Evolutionary conservation across 1,284 basidiomycete species (phyloP), one percentile per base, ranked within the genome.

Genomic region (Peniophora sp.): DNA sequence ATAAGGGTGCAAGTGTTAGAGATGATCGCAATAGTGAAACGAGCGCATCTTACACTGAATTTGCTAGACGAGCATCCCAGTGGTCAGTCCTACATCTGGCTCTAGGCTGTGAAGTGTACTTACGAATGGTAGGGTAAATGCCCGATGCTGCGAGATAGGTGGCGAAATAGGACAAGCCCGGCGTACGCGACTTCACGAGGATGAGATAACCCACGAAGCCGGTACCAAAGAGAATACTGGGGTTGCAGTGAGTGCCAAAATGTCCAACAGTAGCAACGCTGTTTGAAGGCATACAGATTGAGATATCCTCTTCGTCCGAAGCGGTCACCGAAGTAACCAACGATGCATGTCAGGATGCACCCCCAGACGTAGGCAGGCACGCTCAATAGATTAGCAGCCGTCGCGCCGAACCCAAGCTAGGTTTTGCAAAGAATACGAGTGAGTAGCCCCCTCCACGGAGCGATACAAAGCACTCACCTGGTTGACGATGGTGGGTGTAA

Each of bases 401-500:
- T 78, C 12, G 77, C 75, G 44, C 67, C 60, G 66, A 66, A 76
- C 1, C 75, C 75, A 64, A 51, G 43, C 48, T 52, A 22, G n/a
- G 15, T 10, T 36, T 36, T n/a, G n/a, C 8, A 49, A 44, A 20
- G 49, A 24, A 17, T 5, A 45, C 8, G 24, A 24, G 34, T 23
- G 17, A 12, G 35, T 24, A n/a, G n/a, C n/a, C n/a, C n/a, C n/a
- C n/a, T n/a, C n/a, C n/a, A n/a, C n/a, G n/a, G 27, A 64, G 64
- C 24, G 62, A 63, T 58, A 68, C 45, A 24, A 24, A 17, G 14
- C 36, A 55, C 64, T 23, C 43, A 75, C 70, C 62, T 77, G 63
- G 47, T 66, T 71, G 50, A 79, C 74, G 50, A 78, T 77, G 3
- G 72, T 77, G 1, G 79, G 79, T 0, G 75, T 72, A 58, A 81